These are phyloP conservation scores for Tolypocladium sp. DNA, from an alignment of 2,329 filamentous ascomycete species.

Conservation along the genomic window DNA sequence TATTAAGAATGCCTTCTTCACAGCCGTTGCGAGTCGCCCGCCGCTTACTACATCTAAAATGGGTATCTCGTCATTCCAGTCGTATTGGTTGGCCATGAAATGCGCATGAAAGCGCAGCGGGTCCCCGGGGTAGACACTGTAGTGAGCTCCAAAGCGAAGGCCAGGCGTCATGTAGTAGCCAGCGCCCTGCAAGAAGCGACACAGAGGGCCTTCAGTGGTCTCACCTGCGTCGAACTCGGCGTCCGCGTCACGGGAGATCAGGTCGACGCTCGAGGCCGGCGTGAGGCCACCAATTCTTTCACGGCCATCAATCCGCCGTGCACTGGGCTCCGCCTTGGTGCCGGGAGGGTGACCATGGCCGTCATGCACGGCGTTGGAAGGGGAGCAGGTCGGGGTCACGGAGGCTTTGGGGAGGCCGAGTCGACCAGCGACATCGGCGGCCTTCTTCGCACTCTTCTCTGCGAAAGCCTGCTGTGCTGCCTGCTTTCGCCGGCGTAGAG, in stretches of 20 bases:
- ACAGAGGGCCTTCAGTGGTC: slow-evolving; percentile 47
- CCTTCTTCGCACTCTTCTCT: slow-evolving; percentile 28
- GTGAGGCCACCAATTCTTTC: slow-evolving; percentile 14
- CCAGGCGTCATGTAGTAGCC: slow-evolving; percentile 89
- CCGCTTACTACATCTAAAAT: slow-evolving; percentile 79
- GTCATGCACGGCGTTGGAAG: neutral
- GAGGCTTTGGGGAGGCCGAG: slow-evolving; percentile 5
- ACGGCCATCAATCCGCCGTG: neutral
- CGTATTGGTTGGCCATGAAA: slow-evolving; percentile 74
- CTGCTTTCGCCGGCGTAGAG: slow-evolving; percentile 34
- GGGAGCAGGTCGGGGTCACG: neutral
- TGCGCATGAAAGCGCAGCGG: slow-evolving; percentile 92
- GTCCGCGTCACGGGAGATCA: slow-evolving; percentile 14
- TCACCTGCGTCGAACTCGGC: slow-evolving; percentile 5
- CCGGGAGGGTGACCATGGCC: too few species aligned
- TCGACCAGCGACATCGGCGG: slow-evolving; percentile 16
- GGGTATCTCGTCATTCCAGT: slow-evolving; percentile 81
- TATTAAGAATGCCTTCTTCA: slow-evolving; percentile 91
- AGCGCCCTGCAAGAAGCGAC: slow-evolving; percentile 65
- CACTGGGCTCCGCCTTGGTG: neutral
- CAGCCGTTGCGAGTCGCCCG: slow-evolving; percentile 81
- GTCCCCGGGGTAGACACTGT: slow-evolving; percentile 92
- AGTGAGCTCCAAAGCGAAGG: slow-evolving; percentile 87
- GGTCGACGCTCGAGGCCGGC: slow-evolving; percentile 22
- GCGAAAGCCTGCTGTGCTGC: slow-evolving; percentile 29